Base-by-base conservation (phyloP, 2,329 filamentous ascomycete genomes). In the Phaeosphaeria sp. region DNA sequence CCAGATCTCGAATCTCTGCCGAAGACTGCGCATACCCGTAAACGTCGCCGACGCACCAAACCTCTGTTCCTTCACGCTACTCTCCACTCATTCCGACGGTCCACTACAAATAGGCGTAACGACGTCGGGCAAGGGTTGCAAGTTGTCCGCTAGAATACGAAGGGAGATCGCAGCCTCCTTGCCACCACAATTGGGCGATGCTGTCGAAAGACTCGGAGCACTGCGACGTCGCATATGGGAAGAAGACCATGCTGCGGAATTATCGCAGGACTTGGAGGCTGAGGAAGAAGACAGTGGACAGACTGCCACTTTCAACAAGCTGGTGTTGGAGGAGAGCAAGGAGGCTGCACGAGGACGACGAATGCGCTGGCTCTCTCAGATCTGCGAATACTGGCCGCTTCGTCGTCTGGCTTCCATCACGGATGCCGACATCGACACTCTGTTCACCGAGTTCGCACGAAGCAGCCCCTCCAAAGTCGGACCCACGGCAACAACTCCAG, bases 321-420 rank as follows among this genome's bases (percentile, higher is more conserved):
- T 99, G 3, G 85, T 98, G 6, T 86, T 84, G 0, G 89, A 91
- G 47, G 87, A 89, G 45, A 92, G 95, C 69, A 79, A 86, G 0
- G 89, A 91, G 58, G 89, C 89, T 2, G 86, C 88, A 17, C 92
- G 92, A 73, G 93, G 86, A 21, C 84, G 94, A 58, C 86, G 95
- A 51, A 93, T 96, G 83, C 87, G 95, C 56, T 99, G 95, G 95
- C 83, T 99, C 1, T 87, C 91, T 20, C 95, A 99, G 75, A 92
- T 99, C 51, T 99, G 95, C 83, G 95, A 99, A 81, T 99, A 99
- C 79, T 99, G 95, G 95, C 93, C 95, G 1, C 83, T 99, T 24
- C 89, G 88, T 62, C 87, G 91, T 18, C 85, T 99, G 1, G 92
- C 93, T 7, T 83, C 85, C 42, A 89, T 98, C 62, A 89, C 86